Conservation (phyloP, 257 asterid species). For the Ballota nigra region DNA sequence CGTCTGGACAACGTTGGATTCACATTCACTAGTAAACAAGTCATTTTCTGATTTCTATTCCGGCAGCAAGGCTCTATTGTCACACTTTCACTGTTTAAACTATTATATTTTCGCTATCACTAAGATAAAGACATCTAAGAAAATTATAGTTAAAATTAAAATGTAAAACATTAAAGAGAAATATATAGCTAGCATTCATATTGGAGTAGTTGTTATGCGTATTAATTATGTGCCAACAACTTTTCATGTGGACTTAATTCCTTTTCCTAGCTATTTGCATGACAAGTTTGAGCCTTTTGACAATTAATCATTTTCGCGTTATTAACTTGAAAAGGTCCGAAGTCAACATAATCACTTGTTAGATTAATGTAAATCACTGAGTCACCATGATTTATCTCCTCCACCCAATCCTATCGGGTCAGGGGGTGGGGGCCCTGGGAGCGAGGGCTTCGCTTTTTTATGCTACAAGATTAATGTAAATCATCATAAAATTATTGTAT, state of each 20-base stretch:
- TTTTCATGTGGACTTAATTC: conserved; percentile 1
- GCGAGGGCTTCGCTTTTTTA: too few species aligned
- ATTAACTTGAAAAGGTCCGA: not conserved
- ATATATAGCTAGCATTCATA: too few species aligned
- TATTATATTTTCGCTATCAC: conserved; percentile 1
- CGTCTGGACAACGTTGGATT: not conserved
- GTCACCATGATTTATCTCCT: too few species aligned
- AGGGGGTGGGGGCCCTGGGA: too few species aligned
- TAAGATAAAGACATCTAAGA: not conserved
- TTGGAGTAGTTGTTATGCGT: not conserved
- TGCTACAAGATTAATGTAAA: too few species aligned
- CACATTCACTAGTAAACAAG: not conserved
- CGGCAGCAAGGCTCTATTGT: not conserved
- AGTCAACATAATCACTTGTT: not conserved
- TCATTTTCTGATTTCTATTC: conserved; percentile 9
- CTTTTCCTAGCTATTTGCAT: not conserved
- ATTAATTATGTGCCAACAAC: conserved; percentile 18
- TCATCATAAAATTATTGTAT: not conserved
- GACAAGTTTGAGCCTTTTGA: not conserved
- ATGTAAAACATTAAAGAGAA: too few species aligned
- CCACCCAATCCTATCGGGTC: too few species aligned
- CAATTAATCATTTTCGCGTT: not conserved
- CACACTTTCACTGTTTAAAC: conserved; percentile 9
- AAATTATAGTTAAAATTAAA: not conserved
- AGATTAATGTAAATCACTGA: not conserved